These are phyloP conservation scores for Tillandsia leiboldiana DNA, from an alignment of 176 grass and related monocot species.

Conservation along the genomic window DNA sequence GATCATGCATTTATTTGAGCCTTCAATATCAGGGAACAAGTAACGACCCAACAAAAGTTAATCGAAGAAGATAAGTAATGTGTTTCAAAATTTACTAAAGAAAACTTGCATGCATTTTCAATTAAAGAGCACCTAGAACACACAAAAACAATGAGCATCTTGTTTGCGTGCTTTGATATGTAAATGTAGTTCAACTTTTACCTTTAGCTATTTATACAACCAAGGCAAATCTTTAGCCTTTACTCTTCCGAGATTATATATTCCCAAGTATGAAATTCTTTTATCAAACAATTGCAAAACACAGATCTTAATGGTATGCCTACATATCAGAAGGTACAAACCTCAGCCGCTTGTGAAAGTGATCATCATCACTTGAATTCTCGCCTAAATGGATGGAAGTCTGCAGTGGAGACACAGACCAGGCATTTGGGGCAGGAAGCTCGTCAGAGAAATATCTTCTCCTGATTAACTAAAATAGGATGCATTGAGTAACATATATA, in stretches of 20 bases:
- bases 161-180: not conserved
- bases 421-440: slow-evolving; percentile 54
- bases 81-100: no score
- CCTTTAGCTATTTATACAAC: not conserved
- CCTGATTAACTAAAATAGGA: slow-evolving; percentile 78
- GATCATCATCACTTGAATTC: slow-evolving; percentile 53
- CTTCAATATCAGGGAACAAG: no score
- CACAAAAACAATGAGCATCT: not conserved
- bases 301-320: not conserved
- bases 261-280: not conserved
- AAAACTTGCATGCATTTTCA: not conserved
- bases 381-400: slow-evolving; percentile 49
- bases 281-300: not conserved
- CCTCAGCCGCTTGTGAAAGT: slow-evolving; percentile 64
- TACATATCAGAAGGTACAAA: slow-evolving; percentile 3
- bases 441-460: slow-evolving; percentile 95
- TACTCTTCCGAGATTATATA: not conserved
- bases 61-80: no score
- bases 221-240: not conserved
- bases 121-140: not conserved
- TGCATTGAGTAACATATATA: slow-evolving; percentile 9
- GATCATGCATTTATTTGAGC: no score
- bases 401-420: slow-evolving; percentile 47
- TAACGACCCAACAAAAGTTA: no score
- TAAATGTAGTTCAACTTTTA: not conserved